Conservation (phyloP, 2,329 filamentous ascomycete species). For the Zymoseptoria passerinii region DNA sequence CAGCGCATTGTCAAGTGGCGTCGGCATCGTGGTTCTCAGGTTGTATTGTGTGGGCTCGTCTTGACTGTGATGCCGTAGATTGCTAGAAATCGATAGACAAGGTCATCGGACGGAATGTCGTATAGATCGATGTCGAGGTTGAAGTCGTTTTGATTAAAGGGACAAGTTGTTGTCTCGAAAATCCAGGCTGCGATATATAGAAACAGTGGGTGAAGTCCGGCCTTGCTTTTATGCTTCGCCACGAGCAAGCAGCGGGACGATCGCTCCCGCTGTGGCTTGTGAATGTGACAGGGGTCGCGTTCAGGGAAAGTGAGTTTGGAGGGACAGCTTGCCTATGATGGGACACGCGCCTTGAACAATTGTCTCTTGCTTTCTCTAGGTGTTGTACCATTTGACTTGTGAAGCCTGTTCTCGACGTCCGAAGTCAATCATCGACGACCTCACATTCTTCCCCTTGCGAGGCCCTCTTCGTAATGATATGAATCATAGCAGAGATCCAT, state of each 20-base stretch:
- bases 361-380: not conserved
- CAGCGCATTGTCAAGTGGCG: conserved; percentile 41
- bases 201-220: not conserved
- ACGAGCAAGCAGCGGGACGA: not conserved
- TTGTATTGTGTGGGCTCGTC: not conserved
- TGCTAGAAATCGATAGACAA: too few species aligned
- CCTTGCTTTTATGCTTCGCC: not conserved
- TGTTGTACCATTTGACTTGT: not conserved
- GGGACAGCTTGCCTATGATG: not conserved
- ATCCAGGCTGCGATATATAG: not conserved
- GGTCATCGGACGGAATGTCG: too few species aligned
- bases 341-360: not conserved
- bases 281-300: not conserved
- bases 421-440: not conserved
- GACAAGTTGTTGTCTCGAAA: not conserved
- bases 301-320: not conserved
- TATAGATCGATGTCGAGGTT: too few species aligned
- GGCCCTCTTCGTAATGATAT: conserved; percentile 23
- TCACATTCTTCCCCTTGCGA: conserved; percentile 1
- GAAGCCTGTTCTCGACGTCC: not conserved
- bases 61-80: not conserved
- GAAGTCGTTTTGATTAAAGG: not conserved
- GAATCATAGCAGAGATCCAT: conserved; percentile 39
- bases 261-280: not conserved
- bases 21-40: conserved; percentile 35